Percentiles rank a stretch among this genome's conserved stretches.
phyloP scores from a whole-genome alignment of 1,284 basidiomycete genomes.

The Trichosporon faecale region DNA sequence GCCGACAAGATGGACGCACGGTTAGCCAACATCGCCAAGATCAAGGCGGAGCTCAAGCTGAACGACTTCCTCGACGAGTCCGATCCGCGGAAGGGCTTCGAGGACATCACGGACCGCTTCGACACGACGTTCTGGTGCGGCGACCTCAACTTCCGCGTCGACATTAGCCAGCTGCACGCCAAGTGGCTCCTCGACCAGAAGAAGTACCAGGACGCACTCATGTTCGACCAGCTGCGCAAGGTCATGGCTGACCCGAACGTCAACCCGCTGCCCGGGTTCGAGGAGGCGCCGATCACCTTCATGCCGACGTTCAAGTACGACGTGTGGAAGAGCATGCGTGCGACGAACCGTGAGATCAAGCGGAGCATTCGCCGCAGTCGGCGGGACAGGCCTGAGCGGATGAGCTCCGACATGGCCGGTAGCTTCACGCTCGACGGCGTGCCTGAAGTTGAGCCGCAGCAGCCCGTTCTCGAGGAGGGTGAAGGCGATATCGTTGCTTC shows the following conservation, averaged over 20 bases:
- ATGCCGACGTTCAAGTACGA: slow-evolving; percentile 58
- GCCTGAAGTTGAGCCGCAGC: slow-evolving; percentile 18
- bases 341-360: slow-evolving; percentile 42
- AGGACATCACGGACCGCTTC: slow-evolving; percentile 56
- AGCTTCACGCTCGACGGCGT: slow-evolving; percentile 14
- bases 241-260: slow-evolving; percentile 50
- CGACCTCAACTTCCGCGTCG: slow-evolving; percentile 57
- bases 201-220: slow-evolving; percentile 53
- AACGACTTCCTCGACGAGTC: slow-evolving; percentile 55
- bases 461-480: neutral
- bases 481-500: neutral
- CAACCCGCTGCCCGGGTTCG: slow-evolving; percentile 53
- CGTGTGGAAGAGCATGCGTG: slow-evolving; percentile 53
- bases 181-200: slow-evolving; percentile 58
- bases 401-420: slow-evolving; percentile 11
- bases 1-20: slow-evolving; percentile 47
- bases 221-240: slow-evolving; percentile 57
- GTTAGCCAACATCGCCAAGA: slow-evolving; percentile 53
- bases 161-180: slow-evolving; percentile 56
- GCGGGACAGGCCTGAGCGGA: slow-evolving; percentile 19
- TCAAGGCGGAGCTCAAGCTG: slow-evolving; percentile 56
- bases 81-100: slow-evolving; percentile 32
- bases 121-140: slow-evolving; percentile 58
- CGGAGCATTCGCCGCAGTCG: slow-evolving; percentile 32
- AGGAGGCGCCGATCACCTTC: slow-evolving; percentile 54